Evolutionary conservation across 2,329 filamentous ascomycete genomes (phyloP).

Genomic region (Cladosporium sp.): DNA sequence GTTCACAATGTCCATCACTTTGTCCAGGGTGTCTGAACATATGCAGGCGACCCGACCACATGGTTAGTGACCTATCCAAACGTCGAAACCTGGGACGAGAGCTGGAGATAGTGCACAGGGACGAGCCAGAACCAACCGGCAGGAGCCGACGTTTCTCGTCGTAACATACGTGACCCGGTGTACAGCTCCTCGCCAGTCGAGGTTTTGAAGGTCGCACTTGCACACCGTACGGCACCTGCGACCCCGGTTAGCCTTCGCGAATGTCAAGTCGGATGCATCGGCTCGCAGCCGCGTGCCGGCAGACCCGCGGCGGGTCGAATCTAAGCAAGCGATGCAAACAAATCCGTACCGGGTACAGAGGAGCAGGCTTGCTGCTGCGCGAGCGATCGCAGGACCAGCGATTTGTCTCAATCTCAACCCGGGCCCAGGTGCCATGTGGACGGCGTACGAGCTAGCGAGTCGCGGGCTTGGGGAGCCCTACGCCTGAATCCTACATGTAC

Average conservation of each 20-base stretch:
- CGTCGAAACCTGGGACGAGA: constrained; percentile 6
- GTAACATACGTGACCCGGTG: constrained; percentile 3
- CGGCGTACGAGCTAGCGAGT: constrained; percentile 11
- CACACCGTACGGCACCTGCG: constrained; percentile 14
- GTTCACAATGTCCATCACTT: background rate
- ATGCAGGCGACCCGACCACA: constrained; percentile 8
- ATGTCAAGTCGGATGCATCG: constrained; percentile 12
- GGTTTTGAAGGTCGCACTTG: constrained; percentile 5
- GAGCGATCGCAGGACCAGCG: constrained; percentile 6
- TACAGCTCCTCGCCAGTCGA: background rate
- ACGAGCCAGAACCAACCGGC: constrained; percentile 4
- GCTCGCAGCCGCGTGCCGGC: constrained; percentile 2
- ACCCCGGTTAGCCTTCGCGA: constrained; percentile 10
- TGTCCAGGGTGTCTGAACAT: constrained; percentile 8
- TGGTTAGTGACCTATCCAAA: constrained; percentile 18
- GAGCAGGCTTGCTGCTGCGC: background rate
- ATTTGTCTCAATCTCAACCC: background rate
- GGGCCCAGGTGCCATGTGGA: constrained; percentile 11
- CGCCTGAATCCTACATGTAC: background rate
- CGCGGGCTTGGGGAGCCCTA: background rate
- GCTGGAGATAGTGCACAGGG: constrained; percentile 3
- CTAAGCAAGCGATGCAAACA: background rate
- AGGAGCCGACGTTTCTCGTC: constrained; percentile 12
- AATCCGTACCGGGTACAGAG: constrained; percentile 12
- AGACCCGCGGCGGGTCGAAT: constrained; percentile 1